Percentiles rank a stretch among this genome's conserved stretches.
phyloP scores from a whole-genome alignment of 371 early-diverging fungal genomes.

The Mucor lusitanicus region DNA sequence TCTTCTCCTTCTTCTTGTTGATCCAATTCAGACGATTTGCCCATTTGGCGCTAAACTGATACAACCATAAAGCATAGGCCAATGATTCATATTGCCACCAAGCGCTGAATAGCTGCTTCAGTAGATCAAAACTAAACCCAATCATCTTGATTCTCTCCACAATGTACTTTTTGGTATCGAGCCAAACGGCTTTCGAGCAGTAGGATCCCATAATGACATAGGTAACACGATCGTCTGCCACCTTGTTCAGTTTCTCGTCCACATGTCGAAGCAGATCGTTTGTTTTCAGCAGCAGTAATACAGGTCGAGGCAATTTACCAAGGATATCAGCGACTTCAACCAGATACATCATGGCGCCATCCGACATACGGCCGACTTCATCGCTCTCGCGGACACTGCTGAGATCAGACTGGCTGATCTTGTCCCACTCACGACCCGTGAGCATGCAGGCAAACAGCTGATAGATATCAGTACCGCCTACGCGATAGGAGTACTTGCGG shows the following conservation, averaged over 20 bases:
- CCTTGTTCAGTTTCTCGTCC: constrained; percentile 44
- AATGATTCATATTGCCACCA: constrained; percentile 51
- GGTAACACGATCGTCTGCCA: constrained; percentile 39
- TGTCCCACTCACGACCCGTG: constrained; percentile 85
- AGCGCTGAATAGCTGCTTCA: constrained; percentile 30
- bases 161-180: constrained; percentile 33
- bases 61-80: constrained; percentile 37
- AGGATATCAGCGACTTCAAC: constrained; percentile 77
- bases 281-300: constrained; percentile 87
- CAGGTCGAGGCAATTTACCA: constrained; percentile 75
- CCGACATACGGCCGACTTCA: constrained; percentile 50
- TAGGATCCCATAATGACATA: constrained; percentile 59
- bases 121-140: constrained; percentile 30
- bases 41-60: constrained; percentile 19
- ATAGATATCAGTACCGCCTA: constrained; percentile 72
- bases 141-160: constrained; percentile 34
- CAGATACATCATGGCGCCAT: constrained; percentile 53
- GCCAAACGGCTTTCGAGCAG: constrained; percentile 55
- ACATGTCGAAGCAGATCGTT: constrained; percentile 80
- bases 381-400: constrained; percentile 40
- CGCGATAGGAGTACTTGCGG: constrained; percentile 50
- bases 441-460: constrained; percentile 83
- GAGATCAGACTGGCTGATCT: constrained; percentile 47
- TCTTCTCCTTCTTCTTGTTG: background rate
- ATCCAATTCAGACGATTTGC: constrained; percentile 8